Base-by-base conservation (phyloP, 305 asterid species). In the Fraxinus latifolia region DNA sequence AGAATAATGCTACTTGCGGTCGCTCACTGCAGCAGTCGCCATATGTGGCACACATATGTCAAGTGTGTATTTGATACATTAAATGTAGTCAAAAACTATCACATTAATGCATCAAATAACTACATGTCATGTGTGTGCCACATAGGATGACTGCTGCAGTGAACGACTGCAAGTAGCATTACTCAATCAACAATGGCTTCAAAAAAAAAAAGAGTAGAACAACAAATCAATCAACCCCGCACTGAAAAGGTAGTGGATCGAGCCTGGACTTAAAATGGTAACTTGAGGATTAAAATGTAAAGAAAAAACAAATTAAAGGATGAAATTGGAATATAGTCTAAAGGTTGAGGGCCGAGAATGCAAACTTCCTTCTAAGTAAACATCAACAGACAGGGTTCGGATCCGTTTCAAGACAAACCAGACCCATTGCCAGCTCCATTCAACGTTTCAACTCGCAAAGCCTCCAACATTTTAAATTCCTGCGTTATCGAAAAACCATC, bases 401-500 rank as follows among this genome's bases (percentile, higher is more conserved):
- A 8, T 21, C 3, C 11, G 25, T 55, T 55, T 55, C 27, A 55
- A 55, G 67, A 17, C 67, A 17, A 55, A 55, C 27, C 71, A 14
- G 71, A 7, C 32, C 71, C n/a, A 23, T 25, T 21, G 32, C 71
- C 71, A 76, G 78, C 37, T 71, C 74, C 21, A 29, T 21, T 32
- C 44, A 25, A 42, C 42, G 5, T 50, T 50, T 15, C 17, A 42
- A 23, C 39, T 42, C 27, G 53, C 70, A 17, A 25, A 37, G 68
- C 21, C 31, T 37, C 11, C 4, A 6, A 5, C 36, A 17, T 58
- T 82, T 80, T 73, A 85, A 80, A 80, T 74, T 37, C n/a, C 23
- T 50, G 34, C 60, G 31, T 68, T 75, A 77, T 55, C 60, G 44
- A 67, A 50, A 77, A 21, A 62, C n/a, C 79, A 17, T 36, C 78